Conservation (phyloP, 371 early-diverging fungal genomes). For the Batrachochytrium dendrobatidis region DNA sequence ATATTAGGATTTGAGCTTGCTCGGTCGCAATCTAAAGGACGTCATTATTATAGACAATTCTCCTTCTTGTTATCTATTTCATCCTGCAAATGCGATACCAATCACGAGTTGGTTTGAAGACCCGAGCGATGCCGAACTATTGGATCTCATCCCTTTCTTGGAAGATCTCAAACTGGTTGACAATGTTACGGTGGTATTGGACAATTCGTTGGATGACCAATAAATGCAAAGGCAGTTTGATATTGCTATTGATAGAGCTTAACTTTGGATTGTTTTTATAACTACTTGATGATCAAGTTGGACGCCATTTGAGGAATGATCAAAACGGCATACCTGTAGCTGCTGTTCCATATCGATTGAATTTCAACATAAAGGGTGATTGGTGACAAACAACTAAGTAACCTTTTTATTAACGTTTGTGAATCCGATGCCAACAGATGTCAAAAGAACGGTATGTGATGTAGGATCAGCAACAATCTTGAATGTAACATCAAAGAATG, state of each 20-base stretch:
- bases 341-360: no score
- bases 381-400: background rate
- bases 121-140: slow-evolving; percentile 87
- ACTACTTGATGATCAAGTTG: no score
- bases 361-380: no score
- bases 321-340: no score
- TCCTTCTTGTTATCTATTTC: slow-evolving; percentile 89
- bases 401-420: slow-evolving; percentile 58
- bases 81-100: slow-evolving; percentile 90
- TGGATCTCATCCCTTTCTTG: slow-evolving; percentile 88
- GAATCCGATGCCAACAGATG: slow-evolving; percentile 87
- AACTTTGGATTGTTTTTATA: no score
- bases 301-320: no score
- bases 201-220: slow-evolving; percentile 13
- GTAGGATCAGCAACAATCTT: slow-evolving; percentile 72
- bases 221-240: no score
- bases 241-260: no score
- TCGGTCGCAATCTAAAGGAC: slow-evolving; percentile 77
- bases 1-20: slow-evolving; percentile 71
- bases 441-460: slow-evolving; percentile 53
- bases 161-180: slow-evolving; percentile 81
- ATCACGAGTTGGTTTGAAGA: slow-evolving; percentile 96
- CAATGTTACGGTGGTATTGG: slow-evolving; percentile 79
- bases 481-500: slow-evolving; percentile 83
- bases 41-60: slow-evolving; percentile 86